These are phyloP conservation scores for Acanthamoeba royreba DNA, from an alignment of 208 protist species.

Conservation along the genomic window DNA sequence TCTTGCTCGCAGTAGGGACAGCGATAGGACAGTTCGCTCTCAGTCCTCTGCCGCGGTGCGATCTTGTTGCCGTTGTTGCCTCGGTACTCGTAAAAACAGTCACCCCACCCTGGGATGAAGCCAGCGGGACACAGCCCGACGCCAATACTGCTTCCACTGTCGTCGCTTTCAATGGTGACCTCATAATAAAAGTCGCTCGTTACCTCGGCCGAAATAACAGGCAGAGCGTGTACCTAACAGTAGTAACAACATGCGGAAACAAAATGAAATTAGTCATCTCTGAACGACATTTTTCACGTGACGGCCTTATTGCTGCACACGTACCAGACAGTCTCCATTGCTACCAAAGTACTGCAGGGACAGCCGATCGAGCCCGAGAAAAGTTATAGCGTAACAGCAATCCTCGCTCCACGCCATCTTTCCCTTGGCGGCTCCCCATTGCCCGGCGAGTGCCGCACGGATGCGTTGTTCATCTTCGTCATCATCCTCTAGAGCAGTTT, in stretches of 20 bases:
- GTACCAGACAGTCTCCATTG: neutral
- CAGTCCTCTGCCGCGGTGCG: neutral
- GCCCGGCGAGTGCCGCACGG: neutral
- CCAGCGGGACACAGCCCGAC: neutral
- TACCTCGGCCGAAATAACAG: neutral
- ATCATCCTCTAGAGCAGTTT: neutral
- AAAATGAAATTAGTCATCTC: too few species aligned
- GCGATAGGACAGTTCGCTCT: neutral
- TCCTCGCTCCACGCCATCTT: neutral
- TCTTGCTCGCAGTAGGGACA: neutral
- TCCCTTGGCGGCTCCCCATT: neutral
- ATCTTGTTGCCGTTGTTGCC: neutral
- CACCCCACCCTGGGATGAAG: neutral
- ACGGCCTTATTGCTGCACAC: too few species aligned
- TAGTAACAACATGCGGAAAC: too few species aligned
- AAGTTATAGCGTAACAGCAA: neutral
- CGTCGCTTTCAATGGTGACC: neutral
- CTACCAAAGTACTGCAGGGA: neutral
- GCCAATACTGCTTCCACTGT: conserved; percentile 1
- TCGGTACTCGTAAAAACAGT: conserved; percentile 18
- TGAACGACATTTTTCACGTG: too few species aligned
- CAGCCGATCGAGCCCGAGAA: neutral
- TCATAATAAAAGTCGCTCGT: neutral
- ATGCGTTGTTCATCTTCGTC: neutral
- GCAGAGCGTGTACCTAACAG: neutral